A percentile compares a stretch with the other conserved stretches of the same genome.
These are phyloP conservation scores for Marasmius tenuissimus DNA, from an alignment of 1,284 basidiomycete genomes.

Conservation along the genomic window DNA sequence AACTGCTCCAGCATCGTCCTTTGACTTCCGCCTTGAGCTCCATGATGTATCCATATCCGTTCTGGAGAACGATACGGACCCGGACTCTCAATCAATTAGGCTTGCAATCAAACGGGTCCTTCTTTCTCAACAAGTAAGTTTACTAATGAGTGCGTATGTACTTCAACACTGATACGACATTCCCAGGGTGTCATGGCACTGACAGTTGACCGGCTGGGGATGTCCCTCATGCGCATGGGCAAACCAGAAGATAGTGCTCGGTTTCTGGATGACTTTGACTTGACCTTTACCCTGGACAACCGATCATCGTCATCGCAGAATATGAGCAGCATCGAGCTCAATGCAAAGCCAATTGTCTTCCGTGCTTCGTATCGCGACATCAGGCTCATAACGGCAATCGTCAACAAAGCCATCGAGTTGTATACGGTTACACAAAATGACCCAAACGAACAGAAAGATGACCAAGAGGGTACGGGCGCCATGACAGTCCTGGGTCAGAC, in stretches of 20 bases:
- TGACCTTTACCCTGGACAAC: constrained; percentile 87
- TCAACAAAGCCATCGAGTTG: constrained; percentile 85
- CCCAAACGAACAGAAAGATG: constrained; percentile 7
- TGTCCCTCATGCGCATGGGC: constrained; percentile 94
- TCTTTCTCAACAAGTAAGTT: constrained; percentile 85
- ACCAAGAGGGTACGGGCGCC: background rate
- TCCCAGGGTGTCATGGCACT: constrained; percentile 79
- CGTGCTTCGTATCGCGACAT: constrained; percentile 94
- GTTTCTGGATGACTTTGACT: constrained; percentile 92
- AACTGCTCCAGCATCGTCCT: constrained; percentile 20
- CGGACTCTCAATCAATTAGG: constrained; percentile 86
- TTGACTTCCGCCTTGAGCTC: constrained; percentile 84
- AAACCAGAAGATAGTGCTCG: constrained; percentile 81
- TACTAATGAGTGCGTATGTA: background rate
- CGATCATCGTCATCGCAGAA: constrained; percentile 73
- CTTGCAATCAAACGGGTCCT: constrained; percentile 84
- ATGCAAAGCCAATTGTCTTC: constrained; percentile 84
- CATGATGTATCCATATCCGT: constrained; percentile 91
- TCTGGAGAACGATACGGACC: constrained; percentile 82
- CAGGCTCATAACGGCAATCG: constrained; percentile 85
- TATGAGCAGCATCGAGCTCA: constrained; percentile 83
- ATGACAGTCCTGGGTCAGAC: background rate
- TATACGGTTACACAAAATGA: constrained; percentile 39
- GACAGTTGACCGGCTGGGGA: constrained; percentile 83
- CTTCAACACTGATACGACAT: constrained; percentile 1